Conservation (phyloP, 768 basidiomycete genomes). For the Tephrocybe rancida region DNA sequence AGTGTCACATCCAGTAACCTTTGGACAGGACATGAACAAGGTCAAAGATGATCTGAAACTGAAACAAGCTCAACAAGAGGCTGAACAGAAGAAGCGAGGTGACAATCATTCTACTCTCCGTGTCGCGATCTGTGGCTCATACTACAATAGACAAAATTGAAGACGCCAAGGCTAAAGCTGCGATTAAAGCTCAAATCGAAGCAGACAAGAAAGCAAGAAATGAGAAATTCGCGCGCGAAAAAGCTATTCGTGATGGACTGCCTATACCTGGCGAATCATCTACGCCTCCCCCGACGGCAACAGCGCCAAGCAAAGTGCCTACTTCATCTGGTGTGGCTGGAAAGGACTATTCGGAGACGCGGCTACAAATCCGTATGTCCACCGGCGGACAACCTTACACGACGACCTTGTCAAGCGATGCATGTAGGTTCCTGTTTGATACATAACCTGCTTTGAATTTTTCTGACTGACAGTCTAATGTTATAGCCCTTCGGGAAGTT, state of each 20-base stretch:
- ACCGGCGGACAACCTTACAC: conserved; percentile 81
- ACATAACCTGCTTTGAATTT: not conserved
- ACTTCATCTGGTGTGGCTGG: conserved; percentile 50
- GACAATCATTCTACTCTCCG: conserved; percentile 4
- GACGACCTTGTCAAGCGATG: conserved; percentile 77
- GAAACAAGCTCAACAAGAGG: conserved; percentile 84
- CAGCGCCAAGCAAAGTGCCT: conserved; percentile 35
- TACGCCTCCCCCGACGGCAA: conserved; percentile 25
- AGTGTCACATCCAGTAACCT: not conserved
- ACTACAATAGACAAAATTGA: conserved; percentile 78
- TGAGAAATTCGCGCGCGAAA: conserved; percentile 87
- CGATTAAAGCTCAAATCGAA: conserved; percentile 92
- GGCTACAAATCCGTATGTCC: conserved; percentile 88
- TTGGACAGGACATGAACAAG: conserved; percentile 62
- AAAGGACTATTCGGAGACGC: conserved; percentile 83
- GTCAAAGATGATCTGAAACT: conserved; percentile 75
- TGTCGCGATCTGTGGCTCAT: not conserved
- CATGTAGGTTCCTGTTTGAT: conserved; percentile 52
- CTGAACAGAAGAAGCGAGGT: conserved; percentile 82
- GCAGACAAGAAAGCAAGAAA: conserved; percentile 90
- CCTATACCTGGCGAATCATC: conserved; percentile 34
- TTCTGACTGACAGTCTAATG: not conserved
- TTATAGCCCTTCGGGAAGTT: conserved; percentile 76
- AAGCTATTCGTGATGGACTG: conserved; percentile 84
- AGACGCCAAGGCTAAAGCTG: conserved; percentile 83